Conservation (phyloP, 1,284 basidiomycete genomes). For the Crocinoboletus sp. region DNA sequence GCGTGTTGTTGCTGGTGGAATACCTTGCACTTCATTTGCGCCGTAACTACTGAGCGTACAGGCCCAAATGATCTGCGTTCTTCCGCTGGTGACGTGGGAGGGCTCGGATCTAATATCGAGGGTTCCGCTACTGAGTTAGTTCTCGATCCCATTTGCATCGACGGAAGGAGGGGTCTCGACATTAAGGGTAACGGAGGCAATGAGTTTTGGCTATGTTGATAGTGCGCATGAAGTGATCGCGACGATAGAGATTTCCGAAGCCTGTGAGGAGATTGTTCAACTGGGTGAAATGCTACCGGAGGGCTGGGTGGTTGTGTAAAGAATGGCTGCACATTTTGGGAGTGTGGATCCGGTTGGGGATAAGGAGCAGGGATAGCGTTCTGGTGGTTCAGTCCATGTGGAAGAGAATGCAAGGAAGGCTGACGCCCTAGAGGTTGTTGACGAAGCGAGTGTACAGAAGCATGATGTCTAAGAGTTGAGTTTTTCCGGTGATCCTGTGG, state of each 20-base stretch:
- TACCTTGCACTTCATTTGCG: constrained; percentile 99
- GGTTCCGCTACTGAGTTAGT: constrained; percentile 46
- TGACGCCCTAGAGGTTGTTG: constrained; percentile 28
- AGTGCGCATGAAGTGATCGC: constrained; percentile 55
- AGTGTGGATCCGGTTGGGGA: constrained; percentile 3
- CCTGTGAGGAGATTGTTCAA: constrained; percentile 34
- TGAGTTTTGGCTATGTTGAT: constrained; percentile 36
- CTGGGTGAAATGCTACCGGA: constrained; percentile 5
- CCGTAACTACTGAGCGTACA: constrained; percentile 69
- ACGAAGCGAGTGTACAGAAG: constrained; percentile 26
- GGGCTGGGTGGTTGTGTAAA: constrained; percentile 7
- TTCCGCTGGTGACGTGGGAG: constrained; percentile 70
- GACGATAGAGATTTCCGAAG: constrained; percentile 58
- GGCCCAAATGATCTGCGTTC: constrained; percentile 58
- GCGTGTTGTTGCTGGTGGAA: constrained; percentile 94
- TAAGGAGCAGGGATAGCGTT: constrained; percentile 3
- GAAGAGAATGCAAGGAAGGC: constrained; percentile 29
- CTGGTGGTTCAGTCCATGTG: constrained; percentile 12
- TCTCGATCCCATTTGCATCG: constrained; percentile 50
- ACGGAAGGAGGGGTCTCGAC: constrained; percentile 58
- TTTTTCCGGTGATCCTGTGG: constrained; percentile 14
- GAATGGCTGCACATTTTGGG: constrained; percentile 9
- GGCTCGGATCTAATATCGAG: constrained; percentile 66
- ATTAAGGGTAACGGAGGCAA: constrained; percentile 51
- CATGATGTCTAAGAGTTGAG: constrained; percentile 18